These are phyloP conservation scores for Curvularia spicifera DNA, from an alignment of 2,329 filamentous ascomycete species.

Conservation along the genomic window DNA sequence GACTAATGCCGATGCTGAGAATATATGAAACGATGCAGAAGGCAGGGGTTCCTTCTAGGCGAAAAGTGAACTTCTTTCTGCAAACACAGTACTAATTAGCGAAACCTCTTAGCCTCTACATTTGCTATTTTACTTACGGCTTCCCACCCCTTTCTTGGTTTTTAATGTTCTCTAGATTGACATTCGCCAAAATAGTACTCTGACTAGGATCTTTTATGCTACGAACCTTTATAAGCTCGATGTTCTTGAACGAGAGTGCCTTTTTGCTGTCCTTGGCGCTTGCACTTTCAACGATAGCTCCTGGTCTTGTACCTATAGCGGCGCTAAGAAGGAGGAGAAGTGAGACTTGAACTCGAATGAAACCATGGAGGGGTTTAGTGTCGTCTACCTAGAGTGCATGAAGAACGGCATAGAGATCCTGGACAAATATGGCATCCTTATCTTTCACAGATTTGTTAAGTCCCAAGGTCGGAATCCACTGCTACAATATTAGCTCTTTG, in stretches of 20 bases:
- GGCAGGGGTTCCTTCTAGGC: constrained; percentile 20
- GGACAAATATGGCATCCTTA: constrained; percentile 31
- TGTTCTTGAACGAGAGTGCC: constrained; percentile 27
- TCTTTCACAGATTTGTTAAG: constrained; percentile 29
- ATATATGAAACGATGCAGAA: constrained; percentile 30
- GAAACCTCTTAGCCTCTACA: constrained; percentile 5
- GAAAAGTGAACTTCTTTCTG: constrained; percentile 31
- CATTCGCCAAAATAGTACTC: constrained; percentile 26
- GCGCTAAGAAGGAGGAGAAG: constrained; percentile 32
- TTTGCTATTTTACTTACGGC: constrained; percentile 19
- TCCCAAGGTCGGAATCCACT: constrained; percentile 26
- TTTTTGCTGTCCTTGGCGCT: constrained; percentile 9
- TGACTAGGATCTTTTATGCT: constrained; percentile 17
- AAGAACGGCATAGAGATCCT: constrained; percentile 31
- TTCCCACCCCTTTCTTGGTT: constrained; percentile 28
- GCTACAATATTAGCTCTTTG: not conserved
- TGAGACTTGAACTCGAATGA: constrained; percentile 25
- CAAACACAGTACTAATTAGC: constrained; percentile 11
- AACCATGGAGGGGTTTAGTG: constrained; percentile 26
- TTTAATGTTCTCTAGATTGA: constrained; percentile 30
- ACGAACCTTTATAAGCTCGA: constrained; percentile 29
- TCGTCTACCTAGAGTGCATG: constrained; percentile 28
- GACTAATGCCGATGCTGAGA: constrained; percentile 19
- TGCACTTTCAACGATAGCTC: constrained; percentile 19
- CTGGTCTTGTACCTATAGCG: constrained; percentile 25